Conservation (phyloP, 495 filamentous ascomycete species). For the Stereocaulon alpinum region DNA sequence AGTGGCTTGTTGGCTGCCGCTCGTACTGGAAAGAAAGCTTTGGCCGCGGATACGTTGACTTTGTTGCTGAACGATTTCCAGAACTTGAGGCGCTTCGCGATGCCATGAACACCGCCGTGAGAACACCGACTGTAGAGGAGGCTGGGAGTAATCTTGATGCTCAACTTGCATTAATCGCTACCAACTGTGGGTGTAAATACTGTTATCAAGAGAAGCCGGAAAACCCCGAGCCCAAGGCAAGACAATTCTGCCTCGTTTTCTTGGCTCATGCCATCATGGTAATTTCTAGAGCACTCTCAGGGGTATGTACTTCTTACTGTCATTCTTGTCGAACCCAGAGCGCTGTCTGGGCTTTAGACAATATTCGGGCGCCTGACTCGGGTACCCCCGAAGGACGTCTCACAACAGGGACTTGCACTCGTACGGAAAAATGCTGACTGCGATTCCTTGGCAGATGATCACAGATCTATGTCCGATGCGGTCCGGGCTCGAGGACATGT, state of each 20-base stretch:
- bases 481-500: background rate
- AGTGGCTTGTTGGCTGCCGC: background rate
- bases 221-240: background rate
- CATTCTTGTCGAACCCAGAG: no score
- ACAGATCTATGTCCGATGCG: background rate
- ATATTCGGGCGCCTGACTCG: no score
- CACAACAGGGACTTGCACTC: no score
- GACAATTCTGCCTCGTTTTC: background rate
- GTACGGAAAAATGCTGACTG: no score
- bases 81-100: background rate
- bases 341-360: no score
- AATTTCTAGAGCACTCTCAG: background rate
- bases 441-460: background rate
- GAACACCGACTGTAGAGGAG: background rate
- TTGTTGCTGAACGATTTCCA: background rate
- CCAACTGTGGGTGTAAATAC: background rate
- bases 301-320: background rate
- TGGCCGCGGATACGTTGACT: background rate
- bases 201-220: background rate
- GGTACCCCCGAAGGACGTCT: no score
- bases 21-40: background rate
- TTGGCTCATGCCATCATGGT: background rate
- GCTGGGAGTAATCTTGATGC: background rate
- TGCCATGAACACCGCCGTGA: background rate
- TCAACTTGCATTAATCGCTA: background rate